Percentiles rank a stretch among this genome's conserved stretches.
phyloP scores from a whole-genome alignment of 2,329 filamentous ascomycete species.

The Fusarium aywerte region DNA sequence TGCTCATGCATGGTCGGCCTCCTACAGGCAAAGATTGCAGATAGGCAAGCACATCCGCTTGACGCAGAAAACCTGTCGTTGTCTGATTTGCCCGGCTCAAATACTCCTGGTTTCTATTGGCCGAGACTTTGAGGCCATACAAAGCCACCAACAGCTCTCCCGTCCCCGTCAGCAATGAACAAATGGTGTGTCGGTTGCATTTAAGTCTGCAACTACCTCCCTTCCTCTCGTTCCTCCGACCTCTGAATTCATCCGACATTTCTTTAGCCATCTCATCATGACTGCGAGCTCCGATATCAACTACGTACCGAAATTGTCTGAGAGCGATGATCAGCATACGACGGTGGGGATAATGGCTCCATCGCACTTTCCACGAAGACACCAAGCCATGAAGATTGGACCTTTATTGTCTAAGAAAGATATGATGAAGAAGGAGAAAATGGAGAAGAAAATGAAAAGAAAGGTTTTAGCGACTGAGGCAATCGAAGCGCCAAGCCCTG shows the following conservation, averaged over 20 bases:
- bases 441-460: background rate
- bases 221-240: too few species aligned
- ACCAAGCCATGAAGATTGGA: too few species aligned
- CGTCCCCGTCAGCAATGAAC: fast-evolving
- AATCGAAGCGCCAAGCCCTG: background rate
- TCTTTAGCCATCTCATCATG: background rate
- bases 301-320: background rate
- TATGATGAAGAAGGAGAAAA: background rate
- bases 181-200: too few species aligned
- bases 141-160: background rate
- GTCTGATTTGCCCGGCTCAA: background rate
- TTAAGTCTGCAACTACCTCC: background rate
- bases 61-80: background rate
- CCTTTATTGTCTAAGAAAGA: background rate
- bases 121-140: background rate
- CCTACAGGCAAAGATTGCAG: background rate
- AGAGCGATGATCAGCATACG: background rate
- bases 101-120: background rate
- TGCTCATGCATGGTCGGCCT: background rate
- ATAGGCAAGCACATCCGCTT: background rate
- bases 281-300: background rate
- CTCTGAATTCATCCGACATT: fast-evolving
- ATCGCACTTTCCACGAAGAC: too few species aligned
- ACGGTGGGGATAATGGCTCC: too few species aligned
- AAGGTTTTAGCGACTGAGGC: background rate